These are phyloP conservation scores for Asparagopsis taxiformis DNA, from an alignment of 31 red algal genomes.

Conservation along the genomic window DNA sequence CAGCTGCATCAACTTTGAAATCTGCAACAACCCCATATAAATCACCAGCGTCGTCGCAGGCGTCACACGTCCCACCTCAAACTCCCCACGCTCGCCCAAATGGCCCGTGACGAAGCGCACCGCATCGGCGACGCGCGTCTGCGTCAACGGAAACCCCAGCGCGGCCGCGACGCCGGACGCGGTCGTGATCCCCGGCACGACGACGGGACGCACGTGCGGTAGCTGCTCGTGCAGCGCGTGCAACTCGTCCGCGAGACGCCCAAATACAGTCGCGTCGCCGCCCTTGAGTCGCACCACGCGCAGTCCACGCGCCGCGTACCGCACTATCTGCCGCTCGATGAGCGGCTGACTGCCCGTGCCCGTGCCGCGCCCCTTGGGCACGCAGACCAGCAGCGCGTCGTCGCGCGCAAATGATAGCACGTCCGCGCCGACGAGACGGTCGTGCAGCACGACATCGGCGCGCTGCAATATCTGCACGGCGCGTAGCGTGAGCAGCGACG, in stretches of 20 bases:
- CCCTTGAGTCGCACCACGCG: constrained; percentile 67
- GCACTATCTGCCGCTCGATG: constrained; percentile 25
- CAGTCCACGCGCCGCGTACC: constrained; percentile 15
- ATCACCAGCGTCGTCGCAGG: constrained; percentile 38
- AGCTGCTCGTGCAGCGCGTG: neutral
- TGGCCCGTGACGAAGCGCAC: constrained; percentile 56
- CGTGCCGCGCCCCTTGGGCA: constrained; percentile 41
- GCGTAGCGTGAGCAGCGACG: constrained; percentile 38
- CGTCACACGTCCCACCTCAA: neutral
- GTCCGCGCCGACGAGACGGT: constrained; percentile 52
- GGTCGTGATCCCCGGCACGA: constrained; percentile 51
- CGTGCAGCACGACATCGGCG: constrained; percentile 72
- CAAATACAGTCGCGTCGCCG: constrained; percentile 72
- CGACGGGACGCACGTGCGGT: neutral
- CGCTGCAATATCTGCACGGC: constrained; percentile 31
- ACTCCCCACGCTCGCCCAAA: neutral
- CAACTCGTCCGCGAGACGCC: constrained; percentile 54
- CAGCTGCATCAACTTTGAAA: neutral
- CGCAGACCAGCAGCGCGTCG: constrained; percentile 7
- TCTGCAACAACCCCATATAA: constrained; percentile 62
- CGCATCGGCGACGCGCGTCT: constrained; percentile 25
- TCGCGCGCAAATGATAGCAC: constrained; percentile 8
- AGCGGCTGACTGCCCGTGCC: constrained; percentile 55
- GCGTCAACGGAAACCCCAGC: constrained; percentile 69
- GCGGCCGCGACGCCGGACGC: constrained; percentile 58